Conservation (phyloP, 345 rosid species). For the Cardamine chenopodiifolia region DNA sequence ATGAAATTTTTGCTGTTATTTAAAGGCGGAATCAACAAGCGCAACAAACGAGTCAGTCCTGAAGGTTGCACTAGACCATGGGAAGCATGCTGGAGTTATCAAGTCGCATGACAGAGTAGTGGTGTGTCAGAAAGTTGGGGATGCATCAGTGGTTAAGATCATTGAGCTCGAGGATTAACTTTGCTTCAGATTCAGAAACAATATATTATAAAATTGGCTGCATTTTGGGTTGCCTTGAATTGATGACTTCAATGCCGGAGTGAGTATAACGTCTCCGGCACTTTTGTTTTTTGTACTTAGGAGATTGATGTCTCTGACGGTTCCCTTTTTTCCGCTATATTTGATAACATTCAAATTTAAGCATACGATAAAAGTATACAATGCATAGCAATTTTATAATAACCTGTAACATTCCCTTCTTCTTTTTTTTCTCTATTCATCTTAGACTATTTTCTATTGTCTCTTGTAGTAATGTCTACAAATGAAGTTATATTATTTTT, state of each 20-base stretch:
- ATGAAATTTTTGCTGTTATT: neutral
- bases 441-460: neutral
- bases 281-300: slow-evolving; percentile 27
- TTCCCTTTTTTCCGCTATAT: neutral
- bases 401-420: slow-evolving; percentile 10
- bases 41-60: slow-evolving; percentile 83
- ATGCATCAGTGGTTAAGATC: slow-evolving; percentile 88
- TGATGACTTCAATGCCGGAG: slow-evolving; percentile 23
- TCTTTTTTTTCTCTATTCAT: neutral
- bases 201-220: slow-evolving; percentile 20
- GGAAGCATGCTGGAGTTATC: slow-evolving; percentile 72
- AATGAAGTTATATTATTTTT: neutral
- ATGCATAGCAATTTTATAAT: slow-evolving; percentile 33
- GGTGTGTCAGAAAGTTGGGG: slow-evolving; percentile 93
- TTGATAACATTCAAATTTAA: slow-evolving; percentile 18
- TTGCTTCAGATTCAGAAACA: neutral
- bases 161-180: slow-evolving; percentile 79
- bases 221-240: slow-evolving; percentile 22
- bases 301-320: slow-evolving; percentile 32
- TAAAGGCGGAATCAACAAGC: slow-evolving; percentile 83
- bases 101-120: slow-evolving; percentile 86
- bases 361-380: slow-evolving; percentile 23
- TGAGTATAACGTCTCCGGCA: too few relatives aligned
- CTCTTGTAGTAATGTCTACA: too few relatives aligned
- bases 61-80: slow-evolving; percentile 88